Conservation (phyloP, 257 asterid genomes). For the Salvia hispanica region DNA sequence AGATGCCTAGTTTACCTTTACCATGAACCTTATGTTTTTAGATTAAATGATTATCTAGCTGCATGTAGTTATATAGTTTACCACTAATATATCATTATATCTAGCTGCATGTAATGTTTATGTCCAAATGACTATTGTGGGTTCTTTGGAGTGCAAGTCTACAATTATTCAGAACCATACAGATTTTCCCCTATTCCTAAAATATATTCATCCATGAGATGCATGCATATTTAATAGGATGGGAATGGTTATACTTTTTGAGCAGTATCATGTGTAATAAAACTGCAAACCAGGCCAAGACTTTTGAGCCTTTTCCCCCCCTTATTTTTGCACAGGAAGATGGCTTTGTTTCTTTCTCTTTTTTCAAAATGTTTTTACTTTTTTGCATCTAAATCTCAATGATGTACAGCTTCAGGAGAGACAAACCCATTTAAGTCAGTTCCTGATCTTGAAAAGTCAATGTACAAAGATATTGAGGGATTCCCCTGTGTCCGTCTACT, state of each 20-base stretch:
- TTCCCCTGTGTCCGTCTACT: slow-evolving; percentile 96
- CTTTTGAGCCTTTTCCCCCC: neutral
- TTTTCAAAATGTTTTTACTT: neutral
- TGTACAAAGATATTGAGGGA: slow-evolving; percentile 80
- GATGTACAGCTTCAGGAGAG: slow-evolving; percentile 54
- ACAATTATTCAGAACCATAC: neutral
- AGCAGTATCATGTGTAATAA: neutral
- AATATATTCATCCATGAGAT: slow-evolving; percentile 22
- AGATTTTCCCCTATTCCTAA: neutral
- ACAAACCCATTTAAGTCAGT: slow-evolving; percentile 74
- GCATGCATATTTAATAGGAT: slow-evolving; percentile 6
- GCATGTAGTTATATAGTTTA: neutral
- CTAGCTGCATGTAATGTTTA: slow-evolving; percentile 2
- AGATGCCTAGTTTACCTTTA: neutral
- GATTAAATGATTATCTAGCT: slow-evolving; percentile 9
- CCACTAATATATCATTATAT: too few relatives aligned
- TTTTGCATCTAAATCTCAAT: slow-evolving; percentile 22
- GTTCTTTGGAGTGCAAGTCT: neutral
- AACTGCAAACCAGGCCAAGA: neutral
- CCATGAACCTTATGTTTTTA: slow-evolving; percentile 20
- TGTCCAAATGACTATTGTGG: neutral
- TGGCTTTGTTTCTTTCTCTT: neutral
- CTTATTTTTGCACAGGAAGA: too few relatives aligned
- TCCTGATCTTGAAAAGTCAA: slow-evolving; percentile 94
- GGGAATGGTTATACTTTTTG: neutral